Base-by-base conservation (phyloP, 1,139 yeast genomes). In the Taphrina populina region DNA sequence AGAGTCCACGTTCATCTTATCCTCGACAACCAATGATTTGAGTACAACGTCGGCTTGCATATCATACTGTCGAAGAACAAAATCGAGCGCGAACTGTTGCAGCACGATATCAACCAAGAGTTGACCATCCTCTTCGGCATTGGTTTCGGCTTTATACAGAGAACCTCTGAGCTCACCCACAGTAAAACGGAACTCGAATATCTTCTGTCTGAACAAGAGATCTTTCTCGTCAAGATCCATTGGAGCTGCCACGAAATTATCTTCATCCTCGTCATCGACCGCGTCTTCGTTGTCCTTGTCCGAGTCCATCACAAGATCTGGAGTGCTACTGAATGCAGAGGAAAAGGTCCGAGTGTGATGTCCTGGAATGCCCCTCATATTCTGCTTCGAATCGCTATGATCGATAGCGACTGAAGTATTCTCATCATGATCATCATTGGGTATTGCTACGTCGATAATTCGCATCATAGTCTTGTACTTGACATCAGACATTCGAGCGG, bases 401-500 rank as follows among this genome's bases (percentile, higher is more conserved):
- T n/a, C 6, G 3, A 13, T 13, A n/a, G n/a, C n/a, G n/a, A n/a
- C n/a, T n/a, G n/a, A n/a, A 5, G 52, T 11, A 7, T 26, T 21
- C 15, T 29, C 69, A 19, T 62, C 69, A 41, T 63, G 62, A 13
- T 74, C 79, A 58, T 81, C 72, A 47, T 77, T 72, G 1, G 96
- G 96, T 15, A 90, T 75, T 26, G 85, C 80, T 20, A 74, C 77
- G 59, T 84, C 85, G 47, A 88, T 71, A 45, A 92, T 73, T 58
- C 82, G 80, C 90, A 92, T 83, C 65, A 92, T 73, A 0, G 90
- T 80, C 66, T 88, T 86, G 70, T 94, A 94, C 65, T 94, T 96
- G 63, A 82, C 84, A 67, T 94, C 98, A 63, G 88, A 87, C 66
- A 92, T 70, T 24, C 85, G 77, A 6, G 94, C 80, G 30, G 76